These are phyloP conservation scores for Trypanosoma cruzi DNA, from an alignment of 208 protist genomes.

Conservation along the genomic window DNA sequence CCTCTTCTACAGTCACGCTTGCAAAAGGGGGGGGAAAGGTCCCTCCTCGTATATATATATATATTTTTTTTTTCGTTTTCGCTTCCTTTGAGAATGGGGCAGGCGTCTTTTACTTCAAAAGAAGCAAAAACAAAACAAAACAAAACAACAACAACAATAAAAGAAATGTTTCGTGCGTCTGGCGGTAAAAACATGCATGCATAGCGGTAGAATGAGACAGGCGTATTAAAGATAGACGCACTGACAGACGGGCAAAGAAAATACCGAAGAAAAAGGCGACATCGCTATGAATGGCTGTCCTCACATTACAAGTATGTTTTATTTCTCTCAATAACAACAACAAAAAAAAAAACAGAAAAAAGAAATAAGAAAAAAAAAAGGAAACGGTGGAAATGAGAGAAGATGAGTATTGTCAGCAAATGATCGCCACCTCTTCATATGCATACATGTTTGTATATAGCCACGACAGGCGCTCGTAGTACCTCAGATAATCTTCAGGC, in stretches of 20 bases:
- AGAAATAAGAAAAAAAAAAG: background rate
- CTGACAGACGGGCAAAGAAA: background rate
- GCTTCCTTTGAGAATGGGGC: background rate
- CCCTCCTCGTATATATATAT: background rate
- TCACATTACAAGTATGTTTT: too few relatives aligned
- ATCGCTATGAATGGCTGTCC: too few relatives aligned
- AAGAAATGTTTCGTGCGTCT: background rate
- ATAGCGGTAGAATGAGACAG: background rate
- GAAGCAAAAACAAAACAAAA: too few relatives aligned
- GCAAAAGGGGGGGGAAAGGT: too few relatives aligned
- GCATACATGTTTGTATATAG: background rate
- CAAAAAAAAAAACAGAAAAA: background rate
- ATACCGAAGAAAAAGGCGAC: too few relatives aligned
- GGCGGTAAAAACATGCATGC: background rate
- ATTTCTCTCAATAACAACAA: background rate
- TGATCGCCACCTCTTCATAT: background rate
- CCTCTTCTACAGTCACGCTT: background rate
- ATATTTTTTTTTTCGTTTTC: background rate
- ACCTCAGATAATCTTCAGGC: too few relatives aligned
- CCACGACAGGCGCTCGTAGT: too few relatives aligned
- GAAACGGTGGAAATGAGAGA: too few relatives aligned
- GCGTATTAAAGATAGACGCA: background rate
- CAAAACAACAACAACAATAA: too few relatives aligned
- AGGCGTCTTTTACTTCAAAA: background rate
- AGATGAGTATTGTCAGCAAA: background rate